Percentiles rank a stretch among this genome's conserved stretches.
These are phyloP conservation scores for Botrytis deweyae DNA, from an alignment of 2,329 filamentous ascomycete species.

Conservation along the genomic window DNA sequence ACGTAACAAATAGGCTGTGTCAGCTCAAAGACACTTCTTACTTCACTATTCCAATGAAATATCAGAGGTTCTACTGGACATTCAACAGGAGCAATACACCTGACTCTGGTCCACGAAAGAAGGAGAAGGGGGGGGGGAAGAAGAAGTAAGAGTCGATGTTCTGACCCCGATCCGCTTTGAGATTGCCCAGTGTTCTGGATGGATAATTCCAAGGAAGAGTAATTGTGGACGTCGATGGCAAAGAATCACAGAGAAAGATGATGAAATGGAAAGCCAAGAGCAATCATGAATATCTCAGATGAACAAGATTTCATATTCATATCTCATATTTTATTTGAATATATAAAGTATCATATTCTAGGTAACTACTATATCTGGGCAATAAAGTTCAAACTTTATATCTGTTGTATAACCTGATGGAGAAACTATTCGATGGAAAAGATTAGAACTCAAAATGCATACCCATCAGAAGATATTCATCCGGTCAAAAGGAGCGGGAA, in stretches of 20 bases:
- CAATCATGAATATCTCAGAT: neutral
- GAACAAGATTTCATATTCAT: neutral
- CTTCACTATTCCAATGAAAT: neutral
- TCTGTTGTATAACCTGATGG: neutral
- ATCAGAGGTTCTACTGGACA: neutral
- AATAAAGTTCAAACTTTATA: neutral
- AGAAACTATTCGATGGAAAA: neutral
- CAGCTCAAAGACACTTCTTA: neutral
- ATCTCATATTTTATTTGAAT: neutral
- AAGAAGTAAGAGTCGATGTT: neutral
- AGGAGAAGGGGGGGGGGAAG: neutral
- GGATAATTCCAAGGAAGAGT: neutral
- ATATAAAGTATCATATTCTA: neutral
- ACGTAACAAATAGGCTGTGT: slow-evolving; percentile 8
- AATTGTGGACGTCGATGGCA: neutral
- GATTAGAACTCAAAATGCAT: neutral
- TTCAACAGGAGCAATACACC: neutral
- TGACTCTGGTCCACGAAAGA: neutral
- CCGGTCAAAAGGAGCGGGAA: neutral
- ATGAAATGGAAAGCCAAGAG: neutral
- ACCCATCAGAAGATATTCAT: neutral
- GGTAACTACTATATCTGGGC: neutral
- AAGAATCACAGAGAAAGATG: neutral
- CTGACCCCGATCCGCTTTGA: neutral
- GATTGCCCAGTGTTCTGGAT: neutral